Evolutionary conservation across 495 filamentous ascomycete genomes (phyloP), one percentile per base, ranked within the genome.

Genomic region (Xeromyces bisporus): DNA sequence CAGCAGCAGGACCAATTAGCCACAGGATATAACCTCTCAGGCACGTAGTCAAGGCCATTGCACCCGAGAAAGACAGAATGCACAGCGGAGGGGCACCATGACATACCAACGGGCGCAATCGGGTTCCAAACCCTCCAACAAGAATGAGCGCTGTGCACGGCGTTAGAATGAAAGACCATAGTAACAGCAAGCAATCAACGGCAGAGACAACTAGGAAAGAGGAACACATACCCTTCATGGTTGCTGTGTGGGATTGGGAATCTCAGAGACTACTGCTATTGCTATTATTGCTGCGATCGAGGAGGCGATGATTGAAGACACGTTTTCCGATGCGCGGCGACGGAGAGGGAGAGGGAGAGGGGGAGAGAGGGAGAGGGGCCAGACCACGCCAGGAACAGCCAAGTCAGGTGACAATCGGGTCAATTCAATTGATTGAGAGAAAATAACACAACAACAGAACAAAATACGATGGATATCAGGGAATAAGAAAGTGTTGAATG

Each of bases 101-200:
- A 73, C 82, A 59, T 80, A 94, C 86, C 62, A 97, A 70, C 60
- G 89, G 89, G 53, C 89, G 81, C 43, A 97, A 75, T 59, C 89
- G 87, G 58, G 89, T 97, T 53, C 89, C 89, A 62, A 96, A 97
- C 52, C 89, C 89, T 66, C 89, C 89, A 58, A 97, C 89, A 51
- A 97, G 87, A 77, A 97, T 96, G 50, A 97, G 75, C 58, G 89
- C 89, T 97, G 55, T 43, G n/a, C n/a, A 37, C 5, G 15, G 17
- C 7, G 20, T 21, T 21, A 21, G 20, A 21, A 5, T 21, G 20
- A 4, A 9, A 9, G 20, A 9, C 4, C 20, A 9, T 21, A 9
- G 9, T 21, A 21, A 21, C n/a, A n/a, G n/a, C n/a, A n/a, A n/a
- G n/a, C n/a, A n/a, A n/a, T n/a, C n/a, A n/a, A n/a, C n/a, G n/a